phyloP scores from a whole-genome alignment of 805 yeast species.

The Tanozyma kutaoensis region DNA sequence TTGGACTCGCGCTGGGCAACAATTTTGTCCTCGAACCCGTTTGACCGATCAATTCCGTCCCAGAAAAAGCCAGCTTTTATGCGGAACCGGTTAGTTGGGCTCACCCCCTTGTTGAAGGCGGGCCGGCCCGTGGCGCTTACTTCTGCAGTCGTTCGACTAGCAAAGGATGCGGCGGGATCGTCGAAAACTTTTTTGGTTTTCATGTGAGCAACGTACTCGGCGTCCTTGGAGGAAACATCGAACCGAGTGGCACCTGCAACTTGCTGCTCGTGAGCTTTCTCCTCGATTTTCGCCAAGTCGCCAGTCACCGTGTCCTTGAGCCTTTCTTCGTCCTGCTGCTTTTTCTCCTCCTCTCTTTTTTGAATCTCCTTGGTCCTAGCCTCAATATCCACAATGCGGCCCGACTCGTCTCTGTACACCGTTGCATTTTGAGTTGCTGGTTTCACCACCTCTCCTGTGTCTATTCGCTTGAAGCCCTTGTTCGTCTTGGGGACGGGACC shows the following conservation, averaged over 20 bases:
- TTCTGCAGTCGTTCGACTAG: constrained; percentile 8
- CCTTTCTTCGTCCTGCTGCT: constrained; percentile 2
- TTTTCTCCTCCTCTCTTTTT: constrained; percentile 6
- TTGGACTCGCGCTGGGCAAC: too few species aligned
- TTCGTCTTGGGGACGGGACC: constrained; percentile 5
- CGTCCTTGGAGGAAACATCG: constrained; percentile 3
- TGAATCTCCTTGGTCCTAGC: constrained; percentile 5
- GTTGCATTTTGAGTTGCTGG: too few species aligned
- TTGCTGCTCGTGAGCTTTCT: constrained; percentile 16
- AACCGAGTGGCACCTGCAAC: constrained; percentile 15
- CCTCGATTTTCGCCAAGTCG: constrained; percentile 23
- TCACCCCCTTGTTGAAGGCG: constrained; percentile 35
- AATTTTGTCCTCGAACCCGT: constrained; percentile 81
- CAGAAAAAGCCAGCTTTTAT: constrained; percentile 73
- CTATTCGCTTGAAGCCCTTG: constrained; percentile 25
- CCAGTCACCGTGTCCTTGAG: constrained; percentile 7
- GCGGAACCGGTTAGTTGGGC: constrained; percentile 59
- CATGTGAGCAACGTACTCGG: constrained; percentile 19
- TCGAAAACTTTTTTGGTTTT: constrained; percentile 28
- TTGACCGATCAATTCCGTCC: constrained; percentile 88
- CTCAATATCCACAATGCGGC: constrained; percentile 23
- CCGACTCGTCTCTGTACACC: not conserved
- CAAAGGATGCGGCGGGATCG: constrained; percentile 47
- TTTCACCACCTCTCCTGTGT: constrained; percentile 9
- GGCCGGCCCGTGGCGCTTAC: constrained; percentile 47